A percentile compares a stretch with the other conserved stretches of the same genome.
Conservation (phyloP, 768 basidiomycete species). For the Auriscalpium vulgare region DNA sequence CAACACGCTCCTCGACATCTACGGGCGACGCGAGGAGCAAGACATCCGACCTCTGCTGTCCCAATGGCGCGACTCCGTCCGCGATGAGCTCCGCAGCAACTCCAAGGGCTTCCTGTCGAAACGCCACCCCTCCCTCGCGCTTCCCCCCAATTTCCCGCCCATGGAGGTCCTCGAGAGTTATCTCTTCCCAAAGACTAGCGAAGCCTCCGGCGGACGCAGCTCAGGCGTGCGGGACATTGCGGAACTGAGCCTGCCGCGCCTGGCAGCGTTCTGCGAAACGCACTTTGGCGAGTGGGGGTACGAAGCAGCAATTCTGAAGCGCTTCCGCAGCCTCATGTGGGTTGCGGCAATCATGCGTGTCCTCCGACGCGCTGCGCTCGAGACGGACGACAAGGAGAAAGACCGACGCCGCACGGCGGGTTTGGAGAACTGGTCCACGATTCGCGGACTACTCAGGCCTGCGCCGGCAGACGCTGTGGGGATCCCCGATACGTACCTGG, state of each 20-base stretch:
- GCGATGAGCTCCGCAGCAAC: conserved; percentile 60
- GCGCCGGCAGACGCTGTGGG: conserved; percentile 11
- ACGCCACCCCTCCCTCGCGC: conserved; percentile 56
- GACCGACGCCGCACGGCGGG: background rate
- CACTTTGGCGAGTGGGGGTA: conserved; percentile 85
- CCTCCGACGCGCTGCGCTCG: conserved; percentile 50
- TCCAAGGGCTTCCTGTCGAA: conserved; percentile 50
- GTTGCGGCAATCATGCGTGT: conserved; percentile 60
- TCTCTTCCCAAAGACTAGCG: conserved; percentile 65
- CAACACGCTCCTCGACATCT: conserved; percentile 54
- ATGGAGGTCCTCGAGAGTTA: conserved; percentile 71
- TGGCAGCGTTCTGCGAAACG: conserved; percentile 68
- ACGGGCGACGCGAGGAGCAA: conserved; percentile 32
- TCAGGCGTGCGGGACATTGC: conserved; percentile 40
- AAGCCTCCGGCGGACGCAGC: conserved; percentile 36
- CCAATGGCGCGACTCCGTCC: conserved; percentile 53
- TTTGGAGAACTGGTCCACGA: background rate
- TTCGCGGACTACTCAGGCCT: background rate
- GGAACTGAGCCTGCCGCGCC: background rate
- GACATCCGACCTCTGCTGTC: conserved; percentile 42
- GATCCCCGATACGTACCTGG: conserved; percentile 37
- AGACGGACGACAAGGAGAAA: conserved; percentile 2
- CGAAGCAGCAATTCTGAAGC: conserved; percentile 67
- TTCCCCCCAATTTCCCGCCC: conserved; percentile 62
- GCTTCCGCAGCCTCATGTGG: conserved; percentile 79